Evolutionary conservation across 2,329 filamentous ascomycete species (phyloP), one percentile per base, ranked within the genome.

Genomic region (Aotearoamyces nothofagi): DNA sequence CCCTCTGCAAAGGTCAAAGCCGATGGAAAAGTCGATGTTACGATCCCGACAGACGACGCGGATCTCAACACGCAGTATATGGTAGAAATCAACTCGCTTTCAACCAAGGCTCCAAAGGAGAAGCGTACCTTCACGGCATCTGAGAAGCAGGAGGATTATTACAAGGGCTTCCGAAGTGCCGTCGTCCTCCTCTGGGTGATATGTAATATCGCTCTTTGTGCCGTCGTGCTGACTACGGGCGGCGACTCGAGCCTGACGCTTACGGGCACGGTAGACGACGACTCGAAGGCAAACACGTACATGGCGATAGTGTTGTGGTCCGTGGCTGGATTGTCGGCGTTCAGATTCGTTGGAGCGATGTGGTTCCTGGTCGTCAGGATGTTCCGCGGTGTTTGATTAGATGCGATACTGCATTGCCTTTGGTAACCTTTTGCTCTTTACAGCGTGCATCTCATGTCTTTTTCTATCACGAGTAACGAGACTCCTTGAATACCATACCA

Each of bases 131-230:
- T 69, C 0, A 63, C 61, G 1, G 50, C 66, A 1, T 50, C 58
- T 0, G 86, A 94, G 50, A 82, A 79, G 47, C 87, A 98, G 53
- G 83, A 94, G 61, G 90, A 98, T 52, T 98, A 96, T 57, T 98
- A 98, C 66, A 84, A 86, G 45, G 90, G 86, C 40, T 93, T 98
- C 52, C 73, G 90, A 37, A 92, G 81, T 12, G 72, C 82, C 15
- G 86, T 94, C 41, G 90, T 98, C 16, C 61, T 96, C 28, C 73
- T 79, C 40, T 98, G 90, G 90, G 93, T 98, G 66, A 82, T 96
- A 45, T 84, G 76, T 48, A 98, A 98, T 54, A 80, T 98, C 51
- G 84, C 72, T 1, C 70, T 98, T 5, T 74, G 72, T 1, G 87
- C 87, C 1, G 65, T 92, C 2, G 87, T 98, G 5, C 61, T 98